phyloP scores from a whole-genome alignment of 2,329 filamentous ascomycete species.

The Curvularia sp. region DNA sequence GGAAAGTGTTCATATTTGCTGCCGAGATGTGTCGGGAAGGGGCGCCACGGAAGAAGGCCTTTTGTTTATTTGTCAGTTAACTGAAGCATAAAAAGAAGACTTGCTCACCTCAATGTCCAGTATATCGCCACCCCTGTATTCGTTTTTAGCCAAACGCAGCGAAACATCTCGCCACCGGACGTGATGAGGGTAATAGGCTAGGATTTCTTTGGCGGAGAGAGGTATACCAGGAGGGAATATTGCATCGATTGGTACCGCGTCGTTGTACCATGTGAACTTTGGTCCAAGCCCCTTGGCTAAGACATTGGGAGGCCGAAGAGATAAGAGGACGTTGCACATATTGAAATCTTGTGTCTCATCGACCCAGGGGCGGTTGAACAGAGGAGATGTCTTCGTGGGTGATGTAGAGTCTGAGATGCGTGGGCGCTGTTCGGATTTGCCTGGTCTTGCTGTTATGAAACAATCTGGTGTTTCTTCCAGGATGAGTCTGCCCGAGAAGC shows the following conservation, averaged over 20 bases:
- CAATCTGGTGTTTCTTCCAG: not conserved
- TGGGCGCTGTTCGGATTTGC: not conserved
- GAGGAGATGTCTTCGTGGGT: slow-evolving; percentile 4
- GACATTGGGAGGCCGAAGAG: not conserved
- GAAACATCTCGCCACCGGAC: slow-evolving; percentile 31
- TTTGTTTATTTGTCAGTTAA: not conserved
- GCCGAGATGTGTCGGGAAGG: slow-evolving; percentile 10
- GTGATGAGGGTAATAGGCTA: slow-evolving; percentile 40
- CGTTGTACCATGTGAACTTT: slow-evolving; percentile 29
- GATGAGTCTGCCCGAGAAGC: slow-evolving; percentile 19
- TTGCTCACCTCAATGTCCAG: slow-evolving; percentile 29
- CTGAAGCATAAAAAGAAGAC: not conserved
- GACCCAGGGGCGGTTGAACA: slow-evolving; percentile 18
- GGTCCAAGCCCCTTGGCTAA: not conserved
- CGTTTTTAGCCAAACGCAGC: slow-evolving; percentile 33
- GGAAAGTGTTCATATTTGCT: slow-evolving; percentile 20
- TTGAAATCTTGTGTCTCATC: slow-evolving; percentile 32
- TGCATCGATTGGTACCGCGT: slow-evolving; percentile 28
- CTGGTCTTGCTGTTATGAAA: not conserved
- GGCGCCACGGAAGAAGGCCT: slow-evolving; percentile 30
- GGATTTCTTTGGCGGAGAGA: slow-evolving; percentile 36
- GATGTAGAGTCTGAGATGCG: slow-evolving; percentile 3
- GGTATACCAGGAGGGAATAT: slow-evolving; percentile 37
- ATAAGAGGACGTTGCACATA: slow-evolving; percentile 10
- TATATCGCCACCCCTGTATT: slow-evolving; percentile 30